Percentiles rank a stretch among this genome's conserved stretches.
Evolutionary conservation across 2,329 filamentous ascomycete species (phyloP).

Genomic region (Hysterium pulicare): DNA sequence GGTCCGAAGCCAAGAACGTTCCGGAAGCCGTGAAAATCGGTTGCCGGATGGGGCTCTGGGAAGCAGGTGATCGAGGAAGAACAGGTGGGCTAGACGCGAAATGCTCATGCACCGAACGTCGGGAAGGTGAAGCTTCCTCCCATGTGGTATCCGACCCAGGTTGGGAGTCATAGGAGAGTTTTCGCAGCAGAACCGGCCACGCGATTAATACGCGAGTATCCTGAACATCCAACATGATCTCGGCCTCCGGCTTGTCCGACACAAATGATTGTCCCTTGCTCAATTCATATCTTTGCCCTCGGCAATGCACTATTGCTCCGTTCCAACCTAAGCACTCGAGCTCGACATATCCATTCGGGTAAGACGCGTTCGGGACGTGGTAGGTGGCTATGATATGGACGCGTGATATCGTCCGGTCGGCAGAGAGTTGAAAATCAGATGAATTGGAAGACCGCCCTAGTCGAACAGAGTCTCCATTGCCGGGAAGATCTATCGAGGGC

Average conservation of each 20-base stretch:
- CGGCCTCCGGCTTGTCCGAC: constrained; percentile 80
- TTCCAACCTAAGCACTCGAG: constrained; percentile 96
- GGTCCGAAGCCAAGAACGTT: constrained; percentile 46
- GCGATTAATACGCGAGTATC: constrained; percentile 84
- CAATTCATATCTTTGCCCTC: constrained; percentile 81
- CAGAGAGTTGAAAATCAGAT: constrained; percentile 90
- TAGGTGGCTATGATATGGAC: constrained; percentile 89
- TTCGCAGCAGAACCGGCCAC: constrained; percentile 67
- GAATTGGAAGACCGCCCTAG: constrained; percentile 95
- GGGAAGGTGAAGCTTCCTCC: constrained; percentile 56
- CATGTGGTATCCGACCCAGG: constrained; percentile 58
- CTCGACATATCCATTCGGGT: constrained; percentile 75
- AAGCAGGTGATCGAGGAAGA: constrained; percentile 72
- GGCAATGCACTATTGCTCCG: constrained; percentile 86
- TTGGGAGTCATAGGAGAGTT: constrained; percentile 45
- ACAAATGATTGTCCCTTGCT: constrained; percentile 85
- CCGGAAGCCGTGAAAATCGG: constrained; percentile 40
- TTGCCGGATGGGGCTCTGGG: constrained; percentile 60
- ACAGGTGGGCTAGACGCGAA: constrained; percentile 59
- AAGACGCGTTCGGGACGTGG: constrained; percentile 63
- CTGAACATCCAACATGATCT: constrained; percentile 94
- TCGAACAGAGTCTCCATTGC: constrained; percentile 73
- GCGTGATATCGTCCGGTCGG: constrained; percentile 88
- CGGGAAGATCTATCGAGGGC: constrained; percentile 75
- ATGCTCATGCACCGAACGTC: constrained; percentile 38